Conservation (phyloP, 1,284 basidiomycete genomes). For the Marasmius oreades region DNA sequence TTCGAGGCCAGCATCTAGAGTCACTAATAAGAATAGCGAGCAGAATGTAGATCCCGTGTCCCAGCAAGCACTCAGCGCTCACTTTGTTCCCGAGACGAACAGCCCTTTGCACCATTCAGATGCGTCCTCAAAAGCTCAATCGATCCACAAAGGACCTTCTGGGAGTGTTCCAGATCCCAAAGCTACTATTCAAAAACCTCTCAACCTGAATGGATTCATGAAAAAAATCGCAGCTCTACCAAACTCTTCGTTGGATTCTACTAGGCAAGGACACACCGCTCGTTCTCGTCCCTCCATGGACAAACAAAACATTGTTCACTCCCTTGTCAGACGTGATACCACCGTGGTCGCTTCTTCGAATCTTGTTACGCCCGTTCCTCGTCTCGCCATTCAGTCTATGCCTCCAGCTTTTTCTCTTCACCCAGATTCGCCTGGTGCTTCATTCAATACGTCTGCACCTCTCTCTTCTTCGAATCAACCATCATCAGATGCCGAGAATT, state of each 20-base stretch:
- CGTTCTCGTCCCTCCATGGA: not conserved
- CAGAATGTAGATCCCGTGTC: not conserved
- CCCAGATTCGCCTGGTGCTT: not conserved
- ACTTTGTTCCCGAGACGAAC: slow-evolving; percentile 7
- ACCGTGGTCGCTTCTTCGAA: not conserved
- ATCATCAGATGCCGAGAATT: not conserved
- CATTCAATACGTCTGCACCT: slow-evolving; percentile 11
- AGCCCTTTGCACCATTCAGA: slow-evolving; percentile 9
- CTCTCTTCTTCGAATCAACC: not conserved
- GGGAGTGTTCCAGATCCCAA: not conserved
- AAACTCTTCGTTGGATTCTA: not conserved
- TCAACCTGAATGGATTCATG: slow-evolving; percentile 9
- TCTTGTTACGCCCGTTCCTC: not conserved
- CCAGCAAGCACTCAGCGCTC: not conserved
- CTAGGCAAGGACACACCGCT: too few species aligned
- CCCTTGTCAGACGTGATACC: not conserved
- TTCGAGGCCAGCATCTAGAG: slow-evolving; percentile 9
- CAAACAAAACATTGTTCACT: not conserved
- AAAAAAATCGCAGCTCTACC: not conserved
- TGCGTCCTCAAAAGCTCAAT: not conserved
- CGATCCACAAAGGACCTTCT: not conserved
- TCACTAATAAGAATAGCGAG: slow-evolving; percentile 5
- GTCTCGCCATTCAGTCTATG: not conserved
- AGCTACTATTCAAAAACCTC: slow-evolving; percentile 2
- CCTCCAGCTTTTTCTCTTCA: not conserved